Conservation (phyloP, 345 rosid species). For the Eucalyptus regnans region DNA sequence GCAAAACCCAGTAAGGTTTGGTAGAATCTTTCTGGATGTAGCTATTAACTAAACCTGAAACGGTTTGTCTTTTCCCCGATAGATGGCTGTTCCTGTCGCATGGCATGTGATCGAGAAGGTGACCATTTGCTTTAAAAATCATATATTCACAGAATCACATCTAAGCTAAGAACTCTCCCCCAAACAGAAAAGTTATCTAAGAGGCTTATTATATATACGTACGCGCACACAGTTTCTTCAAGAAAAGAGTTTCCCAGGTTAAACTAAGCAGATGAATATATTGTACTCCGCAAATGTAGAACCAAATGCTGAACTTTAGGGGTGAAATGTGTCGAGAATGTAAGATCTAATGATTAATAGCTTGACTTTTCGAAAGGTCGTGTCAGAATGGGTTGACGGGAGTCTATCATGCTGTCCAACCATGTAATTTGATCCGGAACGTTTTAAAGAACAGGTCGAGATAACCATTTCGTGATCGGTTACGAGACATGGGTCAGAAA, state of each 20-base stretch:
- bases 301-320: background rate
- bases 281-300: background rate
- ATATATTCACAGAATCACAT: background rate
- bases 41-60: background rate
- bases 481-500: background rate
- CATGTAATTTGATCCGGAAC: background rate
- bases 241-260: background rate
- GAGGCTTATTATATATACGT: background rate
- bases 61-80: background rate
- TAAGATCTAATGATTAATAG: background rate
- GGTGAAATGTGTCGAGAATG: background rate
- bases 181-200: background rate
- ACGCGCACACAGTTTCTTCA: background rate
- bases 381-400: background rate
- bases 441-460: background rate
- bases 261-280: background rate
- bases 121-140: background rate
- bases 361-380: background rate
- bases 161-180: background rate
- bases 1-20: background rate
- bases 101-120: background rate
- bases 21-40: background rate
- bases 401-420: background rate
- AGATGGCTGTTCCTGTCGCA: background rate
- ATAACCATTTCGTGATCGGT: background rate